Conservation (phyloP, 768 basidiomycete genomes). For the Dioszegia aurantiaca region DNA sequence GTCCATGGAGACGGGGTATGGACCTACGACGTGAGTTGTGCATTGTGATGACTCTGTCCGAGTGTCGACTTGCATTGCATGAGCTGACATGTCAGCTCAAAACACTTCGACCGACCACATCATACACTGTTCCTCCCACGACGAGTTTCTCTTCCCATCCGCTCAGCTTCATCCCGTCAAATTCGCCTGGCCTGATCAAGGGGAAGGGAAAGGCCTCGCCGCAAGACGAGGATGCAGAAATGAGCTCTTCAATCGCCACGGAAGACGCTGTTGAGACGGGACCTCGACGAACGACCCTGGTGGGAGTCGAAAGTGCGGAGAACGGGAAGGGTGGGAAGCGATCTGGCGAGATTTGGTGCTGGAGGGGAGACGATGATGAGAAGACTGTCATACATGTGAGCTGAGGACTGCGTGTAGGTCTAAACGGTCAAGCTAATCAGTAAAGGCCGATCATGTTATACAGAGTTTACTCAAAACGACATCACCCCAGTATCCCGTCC, state of each 20-base stretch:
- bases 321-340: conserved; percentile 20
- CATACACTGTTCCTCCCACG: conserved; percentile 47
- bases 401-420: neutral
- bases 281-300: conserved; percentile 19
- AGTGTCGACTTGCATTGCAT: neutral
- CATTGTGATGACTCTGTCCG: too few relatives aligned
- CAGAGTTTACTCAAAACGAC: conserved; percentile 24
- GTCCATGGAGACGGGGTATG: conserved; percentile 52
- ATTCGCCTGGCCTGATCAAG: neutral
- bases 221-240: conserved; percentile 25
- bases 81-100: conserved; percentile 26
- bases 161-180: conserved; percentile 31
- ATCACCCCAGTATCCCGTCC: conserved; percentile 14
- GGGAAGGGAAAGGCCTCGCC: conserved; percentile 26
- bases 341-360: conserved; percentile 41
- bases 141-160: conserved; percentile 42
- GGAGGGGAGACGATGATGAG: conserved; percentile 44
- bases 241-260: conserved; percentile 9
- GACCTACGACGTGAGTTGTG: conserved; percentile 52
- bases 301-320: conserved; percentile 31
- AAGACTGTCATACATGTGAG: neutral
- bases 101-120: conserved; percentile 44
- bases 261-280: neutral
- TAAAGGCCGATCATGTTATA: conserved; percentile 13
- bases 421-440: neutral